Conservation (phyloP, 208 protist species). For the Zelonia costaricensis region DNA sequence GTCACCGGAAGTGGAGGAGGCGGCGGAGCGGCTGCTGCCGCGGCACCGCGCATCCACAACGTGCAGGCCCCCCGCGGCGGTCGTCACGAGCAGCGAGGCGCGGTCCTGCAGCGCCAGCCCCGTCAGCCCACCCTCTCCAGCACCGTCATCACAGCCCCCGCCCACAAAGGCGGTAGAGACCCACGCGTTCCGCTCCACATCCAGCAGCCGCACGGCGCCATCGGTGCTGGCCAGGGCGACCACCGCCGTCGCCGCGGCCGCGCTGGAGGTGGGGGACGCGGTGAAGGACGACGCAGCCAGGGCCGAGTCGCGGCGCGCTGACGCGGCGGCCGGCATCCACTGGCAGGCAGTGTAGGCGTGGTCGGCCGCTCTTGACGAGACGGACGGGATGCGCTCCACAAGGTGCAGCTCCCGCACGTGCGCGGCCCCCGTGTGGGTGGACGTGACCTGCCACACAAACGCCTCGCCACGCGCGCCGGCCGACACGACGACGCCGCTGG, state of each 20-base stretch:
- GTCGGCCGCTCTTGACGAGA: neutral
- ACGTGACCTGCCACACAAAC: constrained; percentile 45
- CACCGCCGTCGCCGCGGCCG: constrained; percentile 10
- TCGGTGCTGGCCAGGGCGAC: constrained; percentile 55
- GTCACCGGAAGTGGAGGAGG: neutral
- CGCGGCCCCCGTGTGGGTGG: neutral
- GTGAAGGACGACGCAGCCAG: too few relatives aligned
- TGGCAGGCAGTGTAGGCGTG: constrained; percentile 30
- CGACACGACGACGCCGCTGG: constrained; percentile 41
- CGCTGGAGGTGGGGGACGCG: neutral
- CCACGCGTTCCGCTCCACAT: constrained; percentile 35
- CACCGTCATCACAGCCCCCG: neutral
- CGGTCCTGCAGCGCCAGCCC: constrained; percentile 26
- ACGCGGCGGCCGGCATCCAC: constrained; percentile 13
- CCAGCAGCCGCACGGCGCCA: constrained; percentile 38
- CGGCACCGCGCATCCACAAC: constrained; percentile 29
- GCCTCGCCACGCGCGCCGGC: constrained; percentile 63
- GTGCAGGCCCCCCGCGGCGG: constrained; percentile 35
- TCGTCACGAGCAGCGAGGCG: constrained; percentile 39
- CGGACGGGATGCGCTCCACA: constrained; percentile 23
- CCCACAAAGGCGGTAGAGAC: constrained; percentile 16
- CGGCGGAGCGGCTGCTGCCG: neutral
- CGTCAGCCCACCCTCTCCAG: constrained; percentile 34
- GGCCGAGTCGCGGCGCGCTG: neutral
- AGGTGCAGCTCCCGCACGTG: constrained; percentile 19